These are phyloP conservation scores for Artemisia tridentata DNA, from an alignment of 129 eudicot species.

Conservation along the genomic window DNA sequence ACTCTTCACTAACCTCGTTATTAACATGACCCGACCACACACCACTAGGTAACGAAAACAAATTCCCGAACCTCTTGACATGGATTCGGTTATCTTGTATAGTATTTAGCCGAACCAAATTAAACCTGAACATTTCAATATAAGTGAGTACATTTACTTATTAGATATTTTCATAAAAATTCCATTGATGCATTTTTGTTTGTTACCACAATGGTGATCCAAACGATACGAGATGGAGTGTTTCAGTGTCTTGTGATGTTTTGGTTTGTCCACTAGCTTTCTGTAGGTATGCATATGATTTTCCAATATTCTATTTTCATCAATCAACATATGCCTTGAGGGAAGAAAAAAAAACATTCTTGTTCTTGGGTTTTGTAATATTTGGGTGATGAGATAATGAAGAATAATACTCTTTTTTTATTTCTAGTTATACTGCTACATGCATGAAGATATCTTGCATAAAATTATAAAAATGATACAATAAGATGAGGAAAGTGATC, in stretches of 20 bases:
- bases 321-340: constrained; percentile 14
- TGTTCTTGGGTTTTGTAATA: constrained; percentile 9
- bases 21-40: too few relatives aligned
- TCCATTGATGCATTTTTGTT: constrained; percentile 15
- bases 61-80: too few relatives aligned
- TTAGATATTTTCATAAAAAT: not conserved
- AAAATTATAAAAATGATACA: too few relatives aligned
- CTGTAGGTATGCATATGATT: constrained; percentile 9
- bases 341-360: constrained; percentile 10
- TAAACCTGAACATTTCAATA: too few relatives aligned
- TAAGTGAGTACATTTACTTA: not conserved
- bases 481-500: too few relatives aligned
- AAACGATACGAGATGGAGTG: constrained; percentile 28
- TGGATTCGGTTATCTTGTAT: not conserved
- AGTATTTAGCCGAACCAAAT: too few relatives aligned
- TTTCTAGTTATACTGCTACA: too few relatives aligned
- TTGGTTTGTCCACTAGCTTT: constrained; percentile 24
- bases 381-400: too few relatives aligned
- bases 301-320: constrained; percentile 17
- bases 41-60: too few relatives aligned
- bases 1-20: too few relatives aligned
- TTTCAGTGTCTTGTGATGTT: constrained; percentile 25
- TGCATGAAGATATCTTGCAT: too few relatives aligned
- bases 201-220: constrained; percentile 17
- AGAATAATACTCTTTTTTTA: too few relatives aligned